Conservation (phyloP, 139 green algal species). For the Astrephomene gubernaculifera region DNA sequence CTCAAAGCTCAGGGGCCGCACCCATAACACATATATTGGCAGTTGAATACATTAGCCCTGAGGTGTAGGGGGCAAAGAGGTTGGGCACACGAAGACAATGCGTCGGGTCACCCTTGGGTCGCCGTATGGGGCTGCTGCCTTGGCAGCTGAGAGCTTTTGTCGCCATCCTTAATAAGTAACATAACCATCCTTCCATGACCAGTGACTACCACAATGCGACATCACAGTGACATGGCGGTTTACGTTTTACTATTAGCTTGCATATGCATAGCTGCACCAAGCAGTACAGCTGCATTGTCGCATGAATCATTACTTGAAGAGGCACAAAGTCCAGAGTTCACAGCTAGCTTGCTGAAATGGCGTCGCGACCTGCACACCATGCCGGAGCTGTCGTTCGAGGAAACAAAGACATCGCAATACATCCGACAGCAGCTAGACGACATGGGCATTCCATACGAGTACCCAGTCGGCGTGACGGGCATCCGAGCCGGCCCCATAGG, state of each 20-base stretch:
- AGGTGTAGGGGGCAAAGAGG: no score
- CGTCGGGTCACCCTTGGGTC: no score
- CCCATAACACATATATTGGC: no score
- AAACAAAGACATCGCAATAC: slow-evolving; percentile 74
- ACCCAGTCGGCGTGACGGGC: slow-evolving; percentile 75
- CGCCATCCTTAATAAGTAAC: no score
- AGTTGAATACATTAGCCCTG: no score
- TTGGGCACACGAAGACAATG: no score
- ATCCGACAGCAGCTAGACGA: slow-evolving; percentile 71
- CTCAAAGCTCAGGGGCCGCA: no score
- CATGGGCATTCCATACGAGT: slow-evolving; percentile 76
- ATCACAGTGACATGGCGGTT: no score
- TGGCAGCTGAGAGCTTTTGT: no score
- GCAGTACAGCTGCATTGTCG: not conserved
- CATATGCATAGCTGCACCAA: not conserved
- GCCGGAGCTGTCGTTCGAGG: slow-evolving; percentile 78
- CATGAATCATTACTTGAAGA: not conserved
- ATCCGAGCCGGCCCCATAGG: slow-evolving; percentile 56
- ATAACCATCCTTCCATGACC: no score
- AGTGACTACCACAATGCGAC: no score
- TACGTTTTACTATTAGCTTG: no score
- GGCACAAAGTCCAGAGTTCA: not conserved
- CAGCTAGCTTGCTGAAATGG: not conserved
- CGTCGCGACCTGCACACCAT: slow-evolving; percentile 66
- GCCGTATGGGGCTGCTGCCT: not conserved